A percentile compares a stretch with the other conserved stretches of the same genome.
Evolutionary conservation across 768 basidiomycete genomes (phyloP).

Genomic region (Mycena belliarum): DNA sequence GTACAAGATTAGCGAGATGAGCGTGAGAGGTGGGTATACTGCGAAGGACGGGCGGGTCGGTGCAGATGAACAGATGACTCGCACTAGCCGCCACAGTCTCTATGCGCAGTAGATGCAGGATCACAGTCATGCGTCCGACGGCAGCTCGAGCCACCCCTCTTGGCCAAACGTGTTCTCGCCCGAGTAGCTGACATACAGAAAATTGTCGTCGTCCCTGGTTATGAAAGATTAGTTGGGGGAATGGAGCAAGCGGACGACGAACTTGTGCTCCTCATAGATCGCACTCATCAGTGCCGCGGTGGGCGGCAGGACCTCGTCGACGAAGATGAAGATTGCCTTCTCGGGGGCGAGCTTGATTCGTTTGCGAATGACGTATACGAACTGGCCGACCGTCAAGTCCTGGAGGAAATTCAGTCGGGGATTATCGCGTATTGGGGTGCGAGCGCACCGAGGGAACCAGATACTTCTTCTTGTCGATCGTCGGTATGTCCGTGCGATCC

Average conservation of each 20-base stretch:
- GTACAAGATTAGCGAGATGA: slow-evolving; percentile 23
- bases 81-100: slow-evolving; percentile 24
- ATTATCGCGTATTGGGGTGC: neutral
- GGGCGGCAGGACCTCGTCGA: slow-evolving; percentile 97
- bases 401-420: slow-evolving; percentile 31
- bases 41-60: slow-evolving; percentile 13
- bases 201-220: slow-evolving; percentile 96
- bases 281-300: slow-evolving; percentile 98
- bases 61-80: slow-evolving; percentile 14
- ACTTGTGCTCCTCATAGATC: slow-evolving; percentile 99
- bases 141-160: slow-evolving; percentile 49
- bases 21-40: slow-evolving; percentile 18
- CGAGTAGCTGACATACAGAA: slow-evolving; percentile 97
- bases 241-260: slow-evolving; percentile 32
- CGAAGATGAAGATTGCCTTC: slow-evolving; percentile 99
- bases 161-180: slow-evolving; percentile 95
- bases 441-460: slow-evolving; percentile 88
- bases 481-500: slow-evolving; percentile 96
- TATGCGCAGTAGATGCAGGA: slow-evolving; percentile 3
- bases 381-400: slow-evolving; percentile 97
- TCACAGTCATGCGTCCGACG: slow-evolving; percentile 42
- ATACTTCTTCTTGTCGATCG: slow-evolving; percentile 99
- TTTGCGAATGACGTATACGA: slow-evolving; percentile 99
- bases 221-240: slow-evolving; percentile 28
- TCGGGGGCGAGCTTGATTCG: slow-evolving; percentile 99